Evolutionary conservation across 257 asterid species (phyloP).

Genomic region (Solanum chilense): DNA sequence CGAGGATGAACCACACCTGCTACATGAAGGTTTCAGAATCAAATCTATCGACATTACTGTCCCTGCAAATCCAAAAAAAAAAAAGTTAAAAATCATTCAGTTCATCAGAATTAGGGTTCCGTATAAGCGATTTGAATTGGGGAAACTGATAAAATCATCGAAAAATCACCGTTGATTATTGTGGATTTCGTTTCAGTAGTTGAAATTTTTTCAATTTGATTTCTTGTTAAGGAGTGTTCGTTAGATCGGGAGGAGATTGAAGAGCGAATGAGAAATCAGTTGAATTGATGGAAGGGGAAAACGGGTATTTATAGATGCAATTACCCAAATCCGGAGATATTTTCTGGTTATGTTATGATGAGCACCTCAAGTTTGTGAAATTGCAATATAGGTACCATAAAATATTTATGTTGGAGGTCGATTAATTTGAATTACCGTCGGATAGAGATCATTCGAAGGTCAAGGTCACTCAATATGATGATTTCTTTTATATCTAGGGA

Average conservation of each 20-base stretch:
- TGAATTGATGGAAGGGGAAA: neutral
- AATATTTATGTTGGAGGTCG: neutral
- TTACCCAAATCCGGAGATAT: neutral
- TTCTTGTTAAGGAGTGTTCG: neutral
- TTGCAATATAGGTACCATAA: neutral
- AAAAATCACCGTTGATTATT: neutral
- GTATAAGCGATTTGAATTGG: neutral
- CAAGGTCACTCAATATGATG: fast-evolving
- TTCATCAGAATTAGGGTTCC: neutral
- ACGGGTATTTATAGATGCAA: neutral
- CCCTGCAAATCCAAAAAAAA: neutral
- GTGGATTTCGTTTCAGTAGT: neutral
- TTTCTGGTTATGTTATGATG: neutral
- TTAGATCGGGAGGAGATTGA: neutral
- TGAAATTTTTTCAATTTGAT: neutral
- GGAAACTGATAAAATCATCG: neutral
- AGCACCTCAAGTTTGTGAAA: neutral
- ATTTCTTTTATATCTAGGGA: fast-evolving
- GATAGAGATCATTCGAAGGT: neutral
- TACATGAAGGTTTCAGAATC: slow-evolving; percentile 72
- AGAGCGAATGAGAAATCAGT: neutral
- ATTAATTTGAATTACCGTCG: neutral
- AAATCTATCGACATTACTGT: slow-evolving; percentile 52
- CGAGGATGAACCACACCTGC: slow-evolving; percentile 69
- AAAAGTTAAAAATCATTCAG: neutral